Evolutionary conservation across 106 monocot species (phyloP), one percentile per base, ranked within the genome.

Genomic region (Phalaenopsis aphrodite): DNA sequence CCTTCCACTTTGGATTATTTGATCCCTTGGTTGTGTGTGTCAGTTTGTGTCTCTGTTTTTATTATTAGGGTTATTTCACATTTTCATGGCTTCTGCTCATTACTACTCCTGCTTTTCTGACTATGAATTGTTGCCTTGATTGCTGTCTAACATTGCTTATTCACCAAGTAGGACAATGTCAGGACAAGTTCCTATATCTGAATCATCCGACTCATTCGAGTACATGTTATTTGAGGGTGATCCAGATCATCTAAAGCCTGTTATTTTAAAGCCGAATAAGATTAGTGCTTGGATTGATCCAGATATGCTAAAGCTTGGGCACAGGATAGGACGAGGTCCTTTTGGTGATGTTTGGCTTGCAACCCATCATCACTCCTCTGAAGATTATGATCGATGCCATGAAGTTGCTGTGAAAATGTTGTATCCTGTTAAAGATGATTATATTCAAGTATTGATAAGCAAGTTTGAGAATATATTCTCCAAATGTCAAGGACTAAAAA

Each of bases 341-440:
- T 97, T 97, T 86, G 97, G 97, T 81, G 97, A 97, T 94, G 90
- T 94, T 67, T 96, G 96, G 93, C 82, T 96, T 77, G 91, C 91
- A 69, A 92, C 93, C 76, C 91, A 83, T 79, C 92, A 94, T 75
- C 81, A 83, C 15, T 81, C 82, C 9, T 88, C 84, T 30, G 79
- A 90, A 75, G 92, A 91, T 80, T 87, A 93, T 87, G 90, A 88
- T 72, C 89, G 86, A 11, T 89, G 84, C 79, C 92, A 94, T 85
- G 96, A 96, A 88, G 91, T 93, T 58, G 93, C 96, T 41, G 81
- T 93, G 71, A 96, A 96, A 84, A 92, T 96, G 90, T 81, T 96
- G 75, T 75, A 85, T 80, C 85, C 90, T 42, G 67, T 96, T 30
- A 93, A 92, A 81, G 96, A 96, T 58, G 93, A 92, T 42, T 88